phyloP scores from a whole-genome alignment of 192 early-diverging fungal species.

The Chytriomyces confervae region DNA sequence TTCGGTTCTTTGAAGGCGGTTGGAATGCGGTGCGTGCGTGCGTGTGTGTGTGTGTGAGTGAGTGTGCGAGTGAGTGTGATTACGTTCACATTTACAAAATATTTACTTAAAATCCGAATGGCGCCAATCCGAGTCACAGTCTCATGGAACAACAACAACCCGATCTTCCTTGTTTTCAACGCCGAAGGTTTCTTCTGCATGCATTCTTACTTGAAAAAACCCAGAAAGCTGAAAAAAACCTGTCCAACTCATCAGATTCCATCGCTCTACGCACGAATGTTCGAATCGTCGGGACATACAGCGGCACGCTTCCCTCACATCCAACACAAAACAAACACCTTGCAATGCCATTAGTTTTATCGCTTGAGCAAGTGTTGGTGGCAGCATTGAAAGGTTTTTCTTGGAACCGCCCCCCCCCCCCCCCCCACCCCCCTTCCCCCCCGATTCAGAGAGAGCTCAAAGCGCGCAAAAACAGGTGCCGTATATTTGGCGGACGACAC shows the following conservation, averaged over 20 bases:
- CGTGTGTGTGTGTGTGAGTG: too few species aligned
- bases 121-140: too few species aligned
- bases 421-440: too few species aligned
- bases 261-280: conserved; percentile 7
- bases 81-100: too few species aligned
- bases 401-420: background rate
- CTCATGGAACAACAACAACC: too few species aligned
- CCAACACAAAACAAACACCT: conserved; percentile 19
- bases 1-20: too few species aligned
- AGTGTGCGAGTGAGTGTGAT: too few species aligned
- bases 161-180: conserved; percentile 4
- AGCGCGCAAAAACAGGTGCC: background rate
- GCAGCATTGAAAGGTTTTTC: background rate
- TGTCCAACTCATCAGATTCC: background rate
- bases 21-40: too few species aligned
- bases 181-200: background rate
- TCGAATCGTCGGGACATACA: conserved; percentile 7
- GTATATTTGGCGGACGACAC: background rate
- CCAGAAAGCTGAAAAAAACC: too few species aligned
- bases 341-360: background rate
- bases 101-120: too few species aligned
- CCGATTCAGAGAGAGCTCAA: background rate
- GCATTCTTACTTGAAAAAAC: background rate
- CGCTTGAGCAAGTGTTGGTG: background rate
- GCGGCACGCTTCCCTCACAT: background rate